Conservation (phyloP, 2,329 filamentous ascomycete genomes). For the Graphilbum ipis-grandicollis region DNA sequence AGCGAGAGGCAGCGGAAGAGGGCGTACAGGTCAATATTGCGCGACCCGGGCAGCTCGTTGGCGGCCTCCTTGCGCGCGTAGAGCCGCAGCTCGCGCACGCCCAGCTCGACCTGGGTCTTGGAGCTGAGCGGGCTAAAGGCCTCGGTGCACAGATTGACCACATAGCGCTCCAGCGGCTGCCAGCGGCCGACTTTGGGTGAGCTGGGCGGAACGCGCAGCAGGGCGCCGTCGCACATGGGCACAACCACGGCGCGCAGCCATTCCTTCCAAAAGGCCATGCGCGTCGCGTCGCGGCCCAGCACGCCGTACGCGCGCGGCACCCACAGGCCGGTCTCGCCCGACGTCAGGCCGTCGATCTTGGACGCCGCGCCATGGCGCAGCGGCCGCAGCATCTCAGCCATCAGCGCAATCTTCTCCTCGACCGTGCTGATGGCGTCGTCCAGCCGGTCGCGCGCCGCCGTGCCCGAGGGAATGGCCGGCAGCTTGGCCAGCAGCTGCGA, state of each 20-base stretch:
- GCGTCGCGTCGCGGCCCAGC: constrained; percentile 63
- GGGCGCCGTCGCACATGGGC: constrained; percentile 78
- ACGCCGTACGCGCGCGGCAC: constrained; percentile 87
- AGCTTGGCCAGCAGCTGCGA: constrained; percentile 75
- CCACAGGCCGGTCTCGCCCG: constrained; percentile 92
- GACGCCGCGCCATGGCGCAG: constrained; percentile 87
- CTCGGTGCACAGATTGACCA: constrained; percentile 91
- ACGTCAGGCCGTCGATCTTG: constrained; percentile 91
- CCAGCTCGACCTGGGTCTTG: constrained; percentile 87
- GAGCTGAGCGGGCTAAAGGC: constrained; percentile 83
- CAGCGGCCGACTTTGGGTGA: constrained; percentile 84
- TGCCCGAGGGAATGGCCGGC: constrained; percentile 64
- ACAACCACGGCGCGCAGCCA: constrained; percentile 91
- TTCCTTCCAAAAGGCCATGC: constrained; percentile 94
- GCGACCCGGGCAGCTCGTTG: constrained; percentile 84
- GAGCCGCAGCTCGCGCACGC: constrained; percentile 72
- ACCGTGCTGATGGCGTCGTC: constrained; percentile 92
- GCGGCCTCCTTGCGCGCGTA: constrained; percentile 84
- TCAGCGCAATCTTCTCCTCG: constrained; percentile 91
- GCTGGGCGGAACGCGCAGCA: constrained; percentile 69
- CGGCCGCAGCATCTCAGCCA: constrained; percentile 89
- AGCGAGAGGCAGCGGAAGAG: constrained; percentile 81
- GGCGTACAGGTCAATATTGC: constrained; percentile 83
- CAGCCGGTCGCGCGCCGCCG: constrained; percentile 60
- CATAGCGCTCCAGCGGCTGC: constrained; percentile 92